These are phyloP conservation scores for Ophiostoma sp. DNA, from an alignment of 2,329 filamentous ascomycete species.

Conservation along the genomic window DNA sequence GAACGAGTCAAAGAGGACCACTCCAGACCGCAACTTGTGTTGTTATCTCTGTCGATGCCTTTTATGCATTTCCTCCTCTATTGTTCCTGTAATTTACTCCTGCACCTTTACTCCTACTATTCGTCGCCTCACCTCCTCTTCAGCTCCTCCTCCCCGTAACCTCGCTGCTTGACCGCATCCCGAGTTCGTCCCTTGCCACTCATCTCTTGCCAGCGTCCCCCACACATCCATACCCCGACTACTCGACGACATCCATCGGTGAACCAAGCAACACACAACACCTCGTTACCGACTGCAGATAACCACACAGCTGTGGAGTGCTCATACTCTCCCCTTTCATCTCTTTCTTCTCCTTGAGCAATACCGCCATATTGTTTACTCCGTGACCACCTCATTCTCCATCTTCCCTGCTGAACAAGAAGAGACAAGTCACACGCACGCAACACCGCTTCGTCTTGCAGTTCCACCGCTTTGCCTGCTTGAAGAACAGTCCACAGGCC, in stretches of 20 bases:
- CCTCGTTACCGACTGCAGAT: background rate
- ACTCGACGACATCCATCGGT: background rate
- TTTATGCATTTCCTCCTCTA: background rate
- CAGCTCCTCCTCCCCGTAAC: background rate
- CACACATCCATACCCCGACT: background rate
- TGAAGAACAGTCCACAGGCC: background rate
- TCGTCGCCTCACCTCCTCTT: background rate
- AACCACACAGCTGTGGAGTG: constrained; percentile 9
- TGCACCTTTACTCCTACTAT: background rate
- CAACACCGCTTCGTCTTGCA: background rate
- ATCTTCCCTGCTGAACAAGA: background rate
- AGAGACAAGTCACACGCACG: constrained; percentile 10
- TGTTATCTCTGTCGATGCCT: background rate
- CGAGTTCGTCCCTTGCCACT: background rate
- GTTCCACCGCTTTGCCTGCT: background rate
- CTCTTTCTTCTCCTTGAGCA: background rate
- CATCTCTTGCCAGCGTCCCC: background rate
- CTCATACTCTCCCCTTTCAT: background rate
- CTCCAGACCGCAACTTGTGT: constrained; percentile 1
- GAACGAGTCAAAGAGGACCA: background rate
- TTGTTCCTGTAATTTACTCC: background rate
- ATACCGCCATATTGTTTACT: background rate
- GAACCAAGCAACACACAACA: background rate
- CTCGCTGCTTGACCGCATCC: background rate
- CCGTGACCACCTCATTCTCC: background rate